Evolutionary conservation across 2,329 filamentous ascomycete species (phyloP).

Genomic region (Coleophoma eucalyptorum): DNA sequence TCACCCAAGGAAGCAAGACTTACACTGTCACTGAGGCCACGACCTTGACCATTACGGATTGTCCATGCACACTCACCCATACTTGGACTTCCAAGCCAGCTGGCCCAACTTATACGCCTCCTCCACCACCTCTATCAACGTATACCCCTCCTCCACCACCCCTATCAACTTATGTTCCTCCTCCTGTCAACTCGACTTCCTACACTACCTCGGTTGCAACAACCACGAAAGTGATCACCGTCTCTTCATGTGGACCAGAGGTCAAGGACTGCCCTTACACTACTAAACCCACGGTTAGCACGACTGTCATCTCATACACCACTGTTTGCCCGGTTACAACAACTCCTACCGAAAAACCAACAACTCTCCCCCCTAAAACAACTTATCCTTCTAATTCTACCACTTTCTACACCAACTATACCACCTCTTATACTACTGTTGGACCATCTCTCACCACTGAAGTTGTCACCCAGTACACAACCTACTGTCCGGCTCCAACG

Average conservation of each 20-base stretch:
- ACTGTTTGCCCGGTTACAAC: background rate
- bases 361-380: background rate
- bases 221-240: background rate
- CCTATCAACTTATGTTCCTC: background rate
- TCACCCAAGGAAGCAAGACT: constrained; percentile 38
- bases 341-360: background rate
- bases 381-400: background rate
- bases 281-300: no score
- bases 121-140: background rate
- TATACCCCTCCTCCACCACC: background rate
- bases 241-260: no score
- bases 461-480: constrained; percentile 40
- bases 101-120: background rate
- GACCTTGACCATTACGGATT: constrained; percentile 38
- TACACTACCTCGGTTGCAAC: background rate
- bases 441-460: constrained; percentile 28
- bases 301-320: background rate
- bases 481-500: constrained; percentile 51
- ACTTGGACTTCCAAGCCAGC: background rate
- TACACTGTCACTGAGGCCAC: constrained; percentile 42
- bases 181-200: background rate
- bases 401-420: no score
- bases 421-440: background rate
- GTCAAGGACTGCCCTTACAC: no score
- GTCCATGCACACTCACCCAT: constrained; percentile 29